Percentiles rank a stretch among this genome's conserved stretches.
phyloP scores from a whole-genome alignment of 2,329 filamentous ascomycete species.

The Exophiala sp. region DNA sequence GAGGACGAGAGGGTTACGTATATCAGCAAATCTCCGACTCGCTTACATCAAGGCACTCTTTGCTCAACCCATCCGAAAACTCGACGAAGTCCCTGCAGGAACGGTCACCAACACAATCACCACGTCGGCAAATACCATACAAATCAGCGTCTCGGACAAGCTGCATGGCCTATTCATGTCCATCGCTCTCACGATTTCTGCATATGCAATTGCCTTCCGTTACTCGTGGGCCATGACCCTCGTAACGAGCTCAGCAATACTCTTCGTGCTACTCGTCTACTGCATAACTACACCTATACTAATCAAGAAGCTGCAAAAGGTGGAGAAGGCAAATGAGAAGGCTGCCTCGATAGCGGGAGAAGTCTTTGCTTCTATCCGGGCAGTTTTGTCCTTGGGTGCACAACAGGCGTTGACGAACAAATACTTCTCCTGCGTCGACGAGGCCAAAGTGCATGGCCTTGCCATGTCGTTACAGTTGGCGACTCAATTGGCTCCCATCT shows the following conservation, averaged over 20 bases:
- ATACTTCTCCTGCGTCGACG: conserved; percentile 37
- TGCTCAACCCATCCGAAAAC: conserved; percentile 46
- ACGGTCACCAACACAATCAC: conserved; percentile 53
- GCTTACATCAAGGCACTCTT: conserved; percentile 51
- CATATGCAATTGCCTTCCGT: conserved; percentile 51
- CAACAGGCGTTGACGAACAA: conserved; percentile 36
- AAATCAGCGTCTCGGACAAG: conserved; percentile 54
- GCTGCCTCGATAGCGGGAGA: conserved; percentile 46
- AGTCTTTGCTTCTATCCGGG: conserved; percentile 41
- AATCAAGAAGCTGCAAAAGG: conserved; percentile 28
- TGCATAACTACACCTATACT: conserved; percentile 32
- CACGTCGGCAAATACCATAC: conserved; percentile 51
- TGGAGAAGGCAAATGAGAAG: conserved; percentile 34
- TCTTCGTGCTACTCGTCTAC: conserved; percentile 38
- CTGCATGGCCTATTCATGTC: conserved; percentile 45
- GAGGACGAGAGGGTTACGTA: conserved; percentile 49
- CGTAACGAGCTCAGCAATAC: conserved; percentile 46
- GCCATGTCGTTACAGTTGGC: conserved; percentile 32
- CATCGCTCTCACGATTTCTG: conserved; percentile 41
- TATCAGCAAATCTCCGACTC: conserved; percentile 50
- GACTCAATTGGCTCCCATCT: conserved; percentile 33
- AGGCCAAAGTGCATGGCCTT: conserved; percentile 35
- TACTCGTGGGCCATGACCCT: conserved; percentile 54
- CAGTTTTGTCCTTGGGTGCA: conserved; percentile 45
- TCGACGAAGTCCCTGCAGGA: conserved; percentile 51